Base-by-base conservation (phyloP, 2,329 filamentous ascomycete genomes). In the Sporothrix dimorphospora region DNA sequence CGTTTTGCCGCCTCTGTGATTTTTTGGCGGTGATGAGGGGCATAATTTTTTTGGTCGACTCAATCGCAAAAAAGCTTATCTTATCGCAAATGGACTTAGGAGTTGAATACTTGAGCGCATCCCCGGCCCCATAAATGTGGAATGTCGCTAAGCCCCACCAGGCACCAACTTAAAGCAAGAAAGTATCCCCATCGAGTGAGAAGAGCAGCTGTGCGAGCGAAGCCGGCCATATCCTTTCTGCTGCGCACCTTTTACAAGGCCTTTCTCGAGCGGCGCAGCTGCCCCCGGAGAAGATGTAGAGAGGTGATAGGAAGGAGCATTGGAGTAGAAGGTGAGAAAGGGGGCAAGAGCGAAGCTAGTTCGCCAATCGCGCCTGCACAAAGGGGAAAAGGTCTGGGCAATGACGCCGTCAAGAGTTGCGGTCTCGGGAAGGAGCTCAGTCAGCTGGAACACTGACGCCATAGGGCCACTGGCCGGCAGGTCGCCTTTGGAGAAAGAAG, bases 21-120 rank as follows among this genome's bases (percentile, higher is more conserved):
- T 73, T 73, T 75, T 75, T 73, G 73, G 74, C 74, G 74, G 74
- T 75, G 72, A 74, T 71, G 73, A 72, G 70, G 71, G 74, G 74
- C 74, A 75, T 45, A 71, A 74, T 75, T 71, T 66, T 69, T 47
- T n/a, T 9, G 55, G 24, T 30, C 11, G n/a, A 34, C 12, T 21
- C 21, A 47, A 66, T 57, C 42, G 71, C 47, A 45, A 53, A 69
- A 59, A 30, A 9, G 16, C 59, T 70, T 72, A 72, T 75, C 73
- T 73, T 73, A 73, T 73, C 72, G 45, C 16, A 40, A 51, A 45
- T 49, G 40, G 6, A 9, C 16, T 63, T n/a, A n/a, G n/a, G n/a
- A n/a, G n/a, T n/a, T n/a, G n/a, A n/a, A n/a, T n/a, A n/a, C n/a
- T n/a, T 42, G 57, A 61, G 34, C 47, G n/a, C 7, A 21, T 21